Conservation (phyloP, 768 basidiomycete species). For the Clitopilus hobsonii region DNA sequence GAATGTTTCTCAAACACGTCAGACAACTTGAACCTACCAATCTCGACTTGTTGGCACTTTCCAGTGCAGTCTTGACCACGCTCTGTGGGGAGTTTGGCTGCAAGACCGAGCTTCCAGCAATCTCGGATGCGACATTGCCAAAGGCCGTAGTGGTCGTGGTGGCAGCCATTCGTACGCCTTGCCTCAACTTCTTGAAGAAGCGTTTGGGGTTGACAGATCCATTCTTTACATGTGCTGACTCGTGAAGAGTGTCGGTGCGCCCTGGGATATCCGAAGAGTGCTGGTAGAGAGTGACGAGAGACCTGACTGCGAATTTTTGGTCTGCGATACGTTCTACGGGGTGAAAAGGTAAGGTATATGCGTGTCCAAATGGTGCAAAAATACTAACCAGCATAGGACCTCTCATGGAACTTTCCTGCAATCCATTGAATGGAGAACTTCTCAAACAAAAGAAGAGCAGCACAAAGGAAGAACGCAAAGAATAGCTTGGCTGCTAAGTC, state of each 20-base stretch:
- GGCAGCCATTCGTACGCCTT: slow-evolving; percentile 67
- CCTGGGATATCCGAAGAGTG: slow-evolving; percentile 73
- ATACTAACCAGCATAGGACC: slow-evolving; percentile 42
- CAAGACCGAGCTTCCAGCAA: slow-evolving; percentile 64
- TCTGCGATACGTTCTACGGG: slow-evolving; percentile 69
- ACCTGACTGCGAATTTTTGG: slow-evolving; percentile 74
- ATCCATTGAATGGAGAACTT: slow-evolving; percentile 89
- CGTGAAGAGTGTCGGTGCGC: slow-evolving; percentile 57
- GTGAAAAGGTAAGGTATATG: not conserved
- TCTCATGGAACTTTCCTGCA: slow-evolving; percentile 75
- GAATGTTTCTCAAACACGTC: slow-evolving; percentile 5
- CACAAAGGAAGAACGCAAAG: slow-evolving; percentile 68
- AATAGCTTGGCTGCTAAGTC: slow-evolving; percentile 58
- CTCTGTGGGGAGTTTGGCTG: slow-evolving; percentile 86
- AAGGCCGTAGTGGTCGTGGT: slow-evolving; percentile 76
- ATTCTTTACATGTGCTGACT: slow-evolving; percentile 22
- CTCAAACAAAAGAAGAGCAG: slow-evolving; percentile 69
- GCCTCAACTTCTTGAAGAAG: slow-evolving; percentile 65
- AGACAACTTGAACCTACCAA: slow-evolving; percentile 32
- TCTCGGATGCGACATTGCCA: slow-evolving; percentile 54
- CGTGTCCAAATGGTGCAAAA: not conserved
- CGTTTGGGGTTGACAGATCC: slow-evolving; percentile 50
- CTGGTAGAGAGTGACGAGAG: slow-evolving; percentile 72
- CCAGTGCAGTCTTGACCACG: slow-evolving; percentile 73
- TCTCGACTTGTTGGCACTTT: slow-evolving; percentile 76